Evolutionary conservation across 495 filamentous ascomycete genomes (phyloP).

Genomic region (Penicillium ochrochloron): DNA sequence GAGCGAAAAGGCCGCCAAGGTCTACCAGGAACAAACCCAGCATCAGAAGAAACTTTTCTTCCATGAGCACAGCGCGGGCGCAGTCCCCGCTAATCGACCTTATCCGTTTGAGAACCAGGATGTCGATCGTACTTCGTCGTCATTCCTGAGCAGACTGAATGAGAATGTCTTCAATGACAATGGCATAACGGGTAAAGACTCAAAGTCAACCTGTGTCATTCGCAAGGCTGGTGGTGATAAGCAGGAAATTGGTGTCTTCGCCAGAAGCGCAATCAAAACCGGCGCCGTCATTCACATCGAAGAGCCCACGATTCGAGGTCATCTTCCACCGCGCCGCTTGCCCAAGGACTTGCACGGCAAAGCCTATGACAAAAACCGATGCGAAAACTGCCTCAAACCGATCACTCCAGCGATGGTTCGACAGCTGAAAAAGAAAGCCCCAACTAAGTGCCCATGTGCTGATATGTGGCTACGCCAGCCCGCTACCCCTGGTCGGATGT

Average conservation of each 20-base stretch:
- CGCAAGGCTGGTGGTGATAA: not conserved
- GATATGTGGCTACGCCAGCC: slow-evolving; percentile 12
- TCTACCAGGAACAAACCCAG: slow-evolving; percentile 9
- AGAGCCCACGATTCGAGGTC: slow-evolving; percentile 36
- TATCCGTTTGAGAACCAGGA: slow-evolving; percentile 38
- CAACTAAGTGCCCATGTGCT: slow-evolving; percentile 10
- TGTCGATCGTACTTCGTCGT: slow-evolving; percentile 15
- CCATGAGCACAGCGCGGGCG: slow-evolving; percentile 27
- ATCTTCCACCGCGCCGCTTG: slow-evolving; percentile 26
- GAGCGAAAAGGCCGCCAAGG: not conserved
- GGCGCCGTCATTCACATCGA: slow-evolving; percentile 31
- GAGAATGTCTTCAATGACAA: slow-evolving; percentile 18
- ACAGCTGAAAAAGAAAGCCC: not conserved
- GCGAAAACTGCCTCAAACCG: slow-evolving; percentile 33
- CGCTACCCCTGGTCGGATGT: slow-evolving; percentile 8
- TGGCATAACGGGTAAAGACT: not conserved
- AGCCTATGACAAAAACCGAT: slow-evolving; percentile 15
- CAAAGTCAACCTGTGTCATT: not conserved
- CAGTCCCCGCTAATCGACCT: slow-evolving; percentile 11
- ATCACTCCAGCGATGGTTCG: not conserved
- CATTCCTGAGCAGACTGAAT: slow-evolving; percentile 22
- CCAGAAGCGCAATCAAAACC: slow-evolving; percentile 24
- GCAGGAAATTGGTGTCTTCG: slow-evolving; percentile 29
- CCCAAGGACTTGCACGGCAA: slow-evolving; percentile 1
- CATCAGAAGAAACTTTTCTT: slow-evolving; percentile 22